These are phyloP conservation scores for Chrysanthemum lavandulifolium DNA, from an alignment of 129 eudicot genomes.

Conservation along the genomic window DNA sequence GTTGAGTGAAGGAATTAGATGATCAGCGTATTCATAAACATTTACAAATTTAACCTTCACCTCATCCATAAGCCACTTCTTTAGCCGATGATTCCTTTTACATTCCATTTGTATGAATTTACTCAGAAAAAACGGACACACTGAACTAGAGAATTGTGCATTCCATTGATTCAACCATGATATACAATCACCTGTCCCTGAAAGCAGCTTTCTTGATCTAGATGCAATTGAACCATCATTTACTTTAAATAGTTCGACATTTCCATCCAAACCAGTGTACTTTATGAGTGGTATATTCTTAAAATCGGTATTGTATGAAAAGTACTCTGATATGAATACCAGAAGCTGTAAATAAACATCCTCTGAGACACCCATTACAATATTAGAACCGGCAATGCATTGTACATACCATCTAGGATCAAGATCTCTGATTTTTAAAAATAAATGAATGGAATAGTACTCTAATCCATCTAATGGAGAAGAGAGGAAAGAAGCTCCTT, in stretches of 20 bases:
- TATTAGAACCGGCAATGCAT: slow-evolving; percentile 44
- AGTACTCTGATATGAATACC: slow-evolving; percentile 28
- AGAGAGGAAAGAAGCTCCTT: slow-evolving; percentile 36
- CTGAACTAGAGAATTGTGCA: not conserved
- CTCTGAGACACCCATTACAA: slow-evolving; percentile 43
- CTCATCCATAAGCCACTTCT: not conserved
- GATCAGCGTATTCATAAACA: not conserved
- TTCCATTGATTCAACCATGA: not conserved
- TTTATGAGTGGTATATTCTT: slow-evolving; percentile 38
- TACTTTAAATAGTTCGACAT: slow-evolving; percentile 14
- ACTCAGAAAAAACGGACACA: not conserved
- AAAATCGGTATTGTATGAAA: slow-evolving; percentile 21
- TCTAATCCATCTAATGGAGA: slow-evolving; percentile 36
- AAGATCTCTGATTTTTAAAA: slow-evolving; percentile 36
- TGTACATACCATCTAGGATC: slow-evolving; percentile 47
- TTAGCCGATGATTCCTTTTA: not conserved
- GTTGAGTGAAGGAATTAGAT: too few relatives aligned
- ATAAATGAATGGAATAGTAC: slow-evolving; percentile 21
- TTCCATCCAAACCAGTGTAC: slow-evolving; percentile 30
- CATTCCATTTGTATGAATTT: not conserved
- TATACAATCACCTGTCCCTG: too few relatives aligned
- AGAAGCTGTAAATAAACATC: slow-evolving; percentile 44
- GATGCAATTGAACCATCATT: not conserved
- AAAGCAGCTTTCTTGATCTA: too few relatives aligned
- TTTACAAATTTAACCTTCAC: not conserved